These are phyloP conservation scores for Glycine latifolia DNA, from an alignment of 306 rosid species.

Conservation along the genomic window DNA sequence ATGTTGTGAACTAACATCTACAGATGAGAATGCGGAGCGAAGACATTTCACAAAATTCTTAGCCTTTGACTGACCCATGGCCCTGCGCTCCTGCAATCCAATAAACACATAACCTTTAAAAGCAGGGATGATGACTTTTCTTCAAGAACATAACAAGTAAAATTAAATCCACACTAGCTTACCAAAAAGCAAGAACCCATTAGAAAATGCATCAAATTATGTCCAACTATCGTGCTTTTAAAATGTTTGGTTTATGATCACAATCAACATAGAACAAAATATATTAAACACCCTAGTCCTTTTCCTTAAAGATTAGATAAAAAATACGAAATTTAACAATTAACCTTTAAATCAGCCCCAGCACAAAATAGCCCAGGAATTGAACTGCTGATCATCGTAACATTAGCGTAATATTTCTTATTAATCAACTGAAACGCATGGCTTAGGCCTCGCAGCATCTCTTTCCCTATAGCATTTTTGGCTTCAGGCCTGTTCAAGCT, in stretches of 20 bases:
- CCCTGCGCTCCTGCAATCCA: conserved; percentile 78
- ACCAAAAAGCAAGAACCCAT: conserved; percentile 33
- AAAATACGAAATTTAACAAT: background rate
- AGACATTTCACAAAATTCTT: conserved; percentile 68
- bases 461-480: conserved; percentile 86
- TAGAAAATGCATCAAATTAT: conserved; percentile 7
- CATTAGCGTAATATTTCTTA: conserved; percentile 62
- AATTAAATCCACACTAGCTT: conserved; percentile 20
- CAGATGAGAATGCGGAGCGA: conserved; percentile 71
- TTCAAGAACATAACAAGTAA: conserved; percentile 23
- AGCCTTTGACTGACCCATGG: conserved; percentile 64
- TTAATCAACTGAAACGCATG: conserved; percentile 64
- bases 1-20: conserved; percentile 65
- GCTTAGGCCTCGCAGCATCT: conserved; percentile 67
- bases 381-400: conserved; percentile 72
- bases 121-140: background rate
- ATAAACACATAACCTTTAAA: conserved; percentile 34
- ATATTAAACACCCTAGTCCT: background rate
- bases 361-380: conserved; percentile 70
- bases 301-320: background rate
- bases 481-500: conserved; percentile 74
- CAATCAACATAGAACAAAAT: conserved; percentile 13
- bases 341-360: conserved; percentile 61
- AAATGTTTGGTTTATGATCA: background rate
- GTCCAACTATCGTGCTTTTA: background rate